Conservation (phyloP, 129 eudicot genomes). For the Calendula officinalis region DNA sequence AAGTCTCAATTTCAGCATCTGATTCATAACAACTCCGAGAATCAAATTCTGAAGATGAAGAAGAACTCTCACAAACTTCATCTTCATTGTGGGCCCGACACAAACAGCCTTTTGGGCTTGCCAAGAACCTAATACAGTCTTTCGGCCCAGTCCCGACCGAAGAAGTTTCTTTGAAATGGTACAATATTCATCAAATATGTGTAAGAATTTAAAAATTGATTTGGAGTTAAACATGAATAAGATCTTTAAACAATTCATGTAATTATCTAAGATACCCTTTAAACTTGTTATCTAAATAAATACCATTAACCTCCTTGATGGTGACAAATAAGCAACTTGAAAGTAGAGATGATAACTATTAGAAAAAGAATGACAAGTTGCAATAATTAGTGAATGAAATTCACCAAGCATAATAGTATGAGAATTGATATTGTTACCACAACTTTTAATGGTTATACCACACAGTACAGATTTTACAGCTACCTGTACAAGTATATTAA, state of each 20-base stretch:
- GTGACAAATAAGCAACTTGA: background rate
- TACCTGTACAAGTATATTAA: too few relatives aligned
- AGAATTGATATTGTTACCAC: too few relatives aligned
- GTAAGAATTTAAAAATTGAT: slow-evolving; percentile 24
- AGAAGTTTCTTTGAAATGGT: slow-evolving; percentile 44
- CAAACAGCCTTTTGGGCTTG: slow-evolving; percentile 47
- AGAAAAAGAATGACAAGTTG: too few relatives aligned
- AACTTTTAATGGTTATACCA: too few relatives aligned
- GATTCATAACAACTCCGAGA: slow-evolving; percentile 73
- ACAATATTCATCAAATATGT: background rate
- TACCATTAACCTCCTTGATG: background rate
- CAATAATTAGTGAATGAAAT: too few relatives aligned
- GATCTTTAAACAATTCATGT: slow-evolving; percentile 12
- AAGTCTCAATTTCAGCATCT: slow-evolving; percentile 52
- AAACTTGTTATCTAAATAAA: slow-evolving; percentile 2
- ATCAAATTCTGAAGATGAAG: slow-evolving; percentile 26
- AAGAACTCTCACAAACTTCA: slow-evolving; percentile 15
- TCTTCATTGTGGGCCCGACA: slow-evolving; percentile 29
- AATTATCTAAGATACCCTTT: slow-evolving; percentile 1
- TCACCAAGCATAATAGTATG: too few relatives aligned
- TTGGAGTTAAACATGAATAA: background rate
- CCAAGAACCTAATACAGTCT: slow-evolving; percentile 71
- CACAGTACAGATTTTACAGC: too few relatives aligned
- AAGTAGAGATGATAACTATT: too few relatives aligned
- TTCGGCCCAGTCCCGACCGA: slow-evolving; percentile 81